These are phyloP conservation scores for Calophaca sinica DNA, from an alignment of 306 rosid species.

Conservation along the genomic window DNA sequence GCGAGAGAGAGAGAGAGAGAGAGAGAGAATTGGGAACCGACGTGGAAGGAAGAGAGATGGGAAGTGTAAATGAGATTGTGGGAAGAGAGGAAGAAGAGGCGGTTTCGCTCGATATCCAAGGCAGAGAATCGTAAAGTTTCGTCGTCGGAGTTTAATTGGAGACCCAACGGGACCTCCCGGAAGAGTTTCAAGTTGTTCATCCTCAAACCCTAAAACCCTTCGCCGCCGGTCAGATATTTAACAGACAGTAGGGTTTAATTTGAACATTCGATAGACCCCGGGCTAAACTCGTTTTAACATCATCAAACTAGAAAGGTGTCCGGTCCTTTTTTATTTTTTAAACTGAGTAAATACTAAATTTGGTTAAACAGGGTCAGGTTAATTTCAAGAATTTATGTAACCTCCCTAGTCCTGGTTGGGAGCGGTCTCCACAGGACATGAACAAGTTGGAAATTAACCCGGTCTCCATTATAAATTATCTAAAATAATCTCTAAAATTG, in stretches of 20 bases:
- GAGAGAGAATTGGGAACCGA: conserved; percentile 34
- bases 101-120: conserved; percentile 86
- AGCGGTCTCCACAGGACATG: no score
- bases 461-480: no score
- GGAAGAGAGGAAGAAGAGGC: conserved; percentile 86
- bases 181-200: conserved; percentile 86
- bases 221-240: conserved; percentile 29
- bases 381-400: no score
- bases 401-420: no score
- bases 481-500: no score
- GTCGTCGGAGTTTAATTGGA: conserved; percentile 56
- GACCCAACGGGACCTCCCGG: conserved; percentile 63
- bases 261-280: not conserved
- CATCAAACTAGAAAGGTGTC: not conserved
- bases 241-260: conserved; percentile 23
- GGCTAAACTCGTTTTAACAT: not conserved
- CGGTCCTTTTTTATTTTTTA: no score
- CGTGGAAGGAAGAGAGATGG: conserved; percentile 81
- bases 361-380: no score
- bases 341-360: no score
- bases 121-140: conserved; percentile 71
- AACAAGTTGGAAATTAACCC: no score
- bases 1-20: not conserved
- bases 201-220: conserved; percentile 32
- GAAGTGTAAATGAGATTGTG: conserved; percentile 68